These are phyloP conservation scores for Ailanthus altissimus DNA, from an alignment of 345 rosid species.

Conservation along the genomic window DNA sequence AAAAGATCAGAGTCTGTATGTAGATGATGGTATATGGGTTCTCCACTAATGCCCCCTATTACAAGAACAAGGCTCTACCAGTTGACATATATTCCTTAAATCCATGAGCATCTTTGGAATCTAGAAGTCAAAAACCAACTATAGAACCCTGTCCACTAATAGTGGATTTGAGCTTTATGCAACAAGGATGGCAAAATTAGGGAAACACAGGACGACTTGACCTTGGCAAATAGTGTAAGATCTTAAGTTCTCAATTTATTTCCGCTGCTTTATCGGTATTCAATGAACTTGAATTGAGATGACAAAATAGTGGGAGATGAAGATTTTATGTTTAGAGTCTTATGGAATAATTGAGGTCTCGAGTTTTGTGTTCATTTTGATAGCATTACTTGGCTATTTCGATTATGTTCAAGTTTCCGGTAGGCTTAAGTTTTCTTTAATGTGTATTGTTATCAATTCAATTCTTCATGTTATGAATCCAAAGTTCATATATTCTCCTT, in stretches of 20 bases:
- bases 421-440: background rate
- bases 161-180: slow-evolving; percentile 8
- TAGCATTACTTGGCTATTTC: background rate
- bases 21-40: background rate
- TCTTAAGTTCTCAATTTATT: background rate
- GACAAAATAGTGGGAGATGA: background rate
- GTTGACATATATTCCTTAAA: background rate
- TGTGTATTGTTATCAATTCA: background rate
- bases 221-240: background rate
- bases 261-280: background rate
- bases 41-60: background rate
- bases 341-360: background rate
- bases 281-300: background rate
- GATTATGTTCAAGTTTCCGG: background rate
- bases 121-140: background rate
- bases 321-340: background rate
- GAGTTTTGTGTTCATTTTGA: background rate
- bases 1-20: background rate
- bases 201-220: background rate
- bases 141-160: background rate
- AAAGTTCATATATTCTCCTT: slow-evolving; percentile 1
- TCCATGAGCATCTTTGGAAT: background rate
- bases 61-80: background rate
- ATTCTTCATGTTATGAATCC: background rate
- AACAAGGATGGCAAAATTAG: background rate